A percentile compares a stretch with the other conserved stretches of the same genome.
Conservation (phyloP, 208 protist genomes). For the Acanthamoeba healyi region DNA sequence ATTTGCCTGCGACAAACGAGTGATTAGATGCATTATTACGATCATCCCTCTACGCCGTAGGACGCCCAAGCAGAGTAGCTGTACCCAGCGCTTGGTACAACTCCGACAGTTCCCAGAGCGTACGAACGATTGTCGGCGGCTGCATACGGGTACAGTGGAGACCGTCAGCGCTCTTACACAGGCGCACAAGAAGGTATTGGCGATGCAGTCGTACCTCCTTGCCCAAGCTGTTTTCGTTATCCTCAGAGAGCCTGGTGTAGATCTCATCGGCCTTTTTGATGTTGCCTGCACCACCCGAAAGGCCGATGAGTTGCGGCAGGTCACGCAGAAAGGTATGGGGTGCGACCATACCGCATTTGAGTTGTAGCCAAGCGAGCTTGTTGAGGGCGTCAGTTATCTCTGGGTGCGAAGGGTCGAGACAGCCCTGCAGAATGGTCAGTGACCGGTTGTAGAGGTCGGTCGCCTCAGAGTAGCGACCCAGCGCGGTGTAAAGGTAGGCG, state of each 20-base stretch:
- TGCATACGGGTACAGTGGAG: background rate
- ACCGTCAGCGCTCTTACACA: background rate
- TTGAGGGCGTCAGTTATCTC: conserved; percentile 29
- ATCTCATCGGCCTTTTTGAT: conserved; percentile 2
- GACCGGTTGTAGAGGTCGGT: conserved; percentile 20
- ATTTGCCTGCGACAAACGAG: conserved; percentile 59
- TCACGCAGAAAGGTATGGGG: too few species aligned
- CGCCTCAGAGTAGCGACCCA: conserved; percentile 49
- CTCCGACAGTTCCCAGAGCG: conserved; percentile 58
- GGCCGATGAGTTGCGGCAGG: too few species aligned
- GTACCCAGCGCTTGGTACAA: conserved; percentile 71
- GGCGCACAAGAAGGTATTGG: background rate
- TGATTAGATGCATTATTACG: too few species aligned
- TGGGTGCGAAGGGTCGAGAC: conserved; percentile 9
- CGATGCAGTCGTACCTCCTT: background rate
- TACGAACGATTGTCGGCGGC: conserved; percentile 13
- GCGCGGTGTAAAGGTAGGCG: conserved; percentile 72
- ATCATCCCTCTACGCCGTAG: too few species aligned
- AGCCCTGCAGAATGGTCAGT: conserved; percentile 38
- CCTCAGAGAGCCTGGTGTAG: conserved; percentile 6
- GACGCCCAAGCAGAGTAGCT: background rate
- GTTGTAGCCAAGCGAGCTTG: conserved; percentile 53
- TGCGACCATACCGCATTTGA: background rate
- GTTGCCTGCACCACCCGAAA: background rate
- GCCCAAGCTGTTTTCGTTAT: conserved; percentile 42